These are phyloP conservation scores for Rhodotorula mucilaginosa DNA, from an alignment of 1,284 basidiomycete genomes.

Conservation along the genomic window DNA sequence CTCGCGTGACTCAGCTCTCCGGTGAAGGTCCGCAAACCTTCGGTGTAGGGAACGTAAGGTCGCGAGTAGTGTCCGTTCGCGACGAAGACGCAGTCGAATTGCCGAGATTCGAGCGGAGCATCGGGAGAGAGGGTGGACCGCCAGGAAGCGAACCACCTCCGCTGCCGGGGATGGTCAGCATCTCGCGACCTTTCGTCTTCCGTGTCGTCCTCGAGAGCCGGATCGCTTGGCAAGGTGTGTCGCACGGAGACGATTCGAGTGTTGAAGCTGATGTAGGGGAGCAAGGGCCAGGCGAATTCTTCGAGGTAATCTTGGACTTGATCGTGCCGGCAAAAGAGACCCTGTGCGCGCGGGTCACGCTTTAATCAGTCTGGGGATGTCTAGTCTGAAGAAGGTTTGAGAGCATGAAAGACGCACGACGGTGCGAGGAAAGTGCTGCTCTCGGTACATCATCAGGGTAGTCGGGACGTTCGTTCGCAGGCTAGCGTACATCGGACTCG, in stretches of 20 bases:
- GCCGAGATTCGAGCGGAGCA: conserved; percentile 22
- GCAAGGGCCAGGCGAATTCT: conserved; percentile 46
- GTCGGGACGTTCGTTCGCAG: conserved; percentile 23
- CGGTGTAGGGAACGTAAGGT: conserved; percentile 52
- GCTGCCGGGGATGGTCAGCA: neutral
- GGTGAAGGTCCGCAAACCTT: conserved; percentile 50
- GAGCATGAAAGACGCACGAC: conserved; percentile 6
- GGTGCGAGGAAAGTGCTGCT: conserved; percentile 40
- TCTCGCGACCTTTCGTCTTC: neutral
- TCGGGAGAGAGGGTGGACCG: neutral
- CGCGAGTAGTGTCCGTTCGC: conserved; percentile 55
- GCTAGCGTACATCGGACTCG: conserved; percentile 9
- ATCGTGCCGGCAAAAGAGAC: conserved; percentile 34
- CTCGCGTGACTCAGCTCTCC: conserved; percentile 53
- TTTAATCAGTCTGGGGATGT: too few relatives aligned
- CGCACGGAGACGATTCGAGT: conserved; percentile 48
- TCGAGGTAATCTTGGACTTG: conserved; percentile 50
- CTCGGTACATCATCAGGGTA: conserved; percentile 49
- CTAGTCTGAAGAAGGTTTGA: too few relatives aligned
- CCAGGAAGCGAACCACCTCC: conserved; percentile 44
- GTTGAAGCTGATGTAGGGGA: conserved; percentile 47
- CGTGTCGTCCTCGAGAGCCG: neutral
- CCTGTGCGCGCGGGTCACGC: neutral
- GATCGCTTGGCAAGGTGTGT: conserved; percentile 23
- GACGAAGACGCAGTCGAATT: conserved; percentile 48